Evolutionary conservation across 208 protist genomes (phyloP), one percentile per base, ranked within the genome.

Genomic region (Trichomonas vaginalis): DNA sequence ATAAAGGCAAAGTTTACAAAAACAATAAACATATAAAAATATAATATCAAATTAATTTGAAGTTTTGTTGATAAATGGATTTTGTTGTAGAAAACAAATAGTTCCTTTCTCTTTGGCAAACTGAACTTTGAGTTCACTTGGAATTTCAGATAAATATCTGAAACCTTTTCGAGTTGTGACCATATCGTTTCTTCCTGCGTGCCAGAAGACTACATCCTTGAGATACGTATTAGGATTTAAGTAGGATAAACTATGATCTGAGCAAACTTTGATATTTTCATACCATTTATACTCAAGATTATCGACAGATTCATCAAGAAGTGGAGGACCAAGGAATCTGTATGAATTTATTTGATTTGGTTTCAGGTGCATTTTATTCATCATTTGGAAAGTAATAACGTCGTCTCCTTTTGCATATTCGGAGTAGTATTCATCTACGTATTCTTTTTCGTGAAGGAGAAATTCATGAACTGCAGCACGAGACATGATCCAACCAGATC

Each of bases 401-500:
- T 83, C 79, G 40, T 83, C 79, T 9, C 79, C 79, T 83, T 83
- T 40, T 42, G 79, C 35, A 42, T 35, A 83, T 40, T 83, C 35
- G 3, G 79, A 83, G 35, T 83, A 83, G 40, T 35, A 83, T 15
- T 35, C 35, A 42, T 83, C 79, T 12, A 83, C 15, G n/a, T 70
- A 70, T 37, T 83, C 79, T 42, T 83, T 12, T 17, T 42, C 35
- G 17, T 42, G 79, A 12, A 42, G 12, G 3, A 42, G 40, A 83
- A 42, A 83, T 42, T 83, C 8, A 40, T n/a, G 10, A 10, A 40
- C 79, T 10, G 86, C 86, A 39, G 35, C 27, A 15, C 86, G 39
- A 39, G 86, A 92, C 86, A 92, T 92, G 39, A 92, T 92, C 86
- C 86, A 92, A 32, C 82, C 82, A 46, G 35, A 45, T 47, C 82